Evolutionary conservation across 768 basidiomycete species (phyloP), one percentile per base, ranked within the genome.

Genomic region (Psilocybe cubensis): DNA sequence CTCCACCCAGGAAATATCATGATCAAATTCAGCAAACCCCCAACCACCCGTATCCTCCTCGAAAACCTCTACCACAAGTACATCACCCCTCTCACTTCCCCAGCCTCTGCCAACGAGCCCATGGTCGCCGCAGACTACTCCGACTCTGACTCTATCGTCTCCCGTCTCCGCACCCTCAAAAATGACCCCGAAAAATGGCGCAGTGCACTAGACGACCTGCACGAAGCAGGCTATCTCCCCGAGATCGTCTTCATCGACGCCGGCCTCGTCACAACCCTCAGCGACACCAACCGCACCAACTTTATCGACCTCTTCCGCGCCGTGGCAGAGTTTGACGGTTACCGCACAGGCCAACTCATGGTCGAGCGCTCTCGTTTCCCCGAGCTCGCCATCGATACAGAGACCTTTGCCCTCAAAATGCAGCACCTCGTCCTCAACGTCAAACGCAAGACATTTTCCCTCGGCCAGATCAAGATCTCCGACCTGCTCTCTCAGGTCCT

Each of bases 221-320:
- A 84, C 41, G 65, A 74, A 0, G 75, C 84, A 27, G 96, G 96
- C 1, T 98, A 93, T 70, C 83, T 92, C 38, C 96, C 97, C 14
- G 95, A 98, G 71, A 82, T 99, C 50, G 88, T 98, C 55, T 95
- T 99, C 71, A 92, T 99, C 65, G 97, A 99, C 70, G 93, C 96
- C 0, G 97, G 97, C 1, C 84, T 99, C 25, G 89, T 96, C 51
- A 98, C 96, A 3, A 89, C 89, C 0, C 86, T 99, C 45, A 85
- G 92, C 66, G 80, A 81, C 2, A 77, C 70, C n/a, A 94, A 98
- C 72, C 85, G 96, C 25, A 78, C 81, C 56, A 98, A 99, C 74
- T 99, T 99, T 71, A 83, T 99, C 44, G 96, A 99, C 67, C 87
- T 99, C 59, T 98, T 99, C 77, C 88, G 90, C 52, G 94, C 96